These are phyloP conservation scores for Erodium trifolium DNA, from an alignment of 441 rosid species.

Conservation along the genomic window DNA sequence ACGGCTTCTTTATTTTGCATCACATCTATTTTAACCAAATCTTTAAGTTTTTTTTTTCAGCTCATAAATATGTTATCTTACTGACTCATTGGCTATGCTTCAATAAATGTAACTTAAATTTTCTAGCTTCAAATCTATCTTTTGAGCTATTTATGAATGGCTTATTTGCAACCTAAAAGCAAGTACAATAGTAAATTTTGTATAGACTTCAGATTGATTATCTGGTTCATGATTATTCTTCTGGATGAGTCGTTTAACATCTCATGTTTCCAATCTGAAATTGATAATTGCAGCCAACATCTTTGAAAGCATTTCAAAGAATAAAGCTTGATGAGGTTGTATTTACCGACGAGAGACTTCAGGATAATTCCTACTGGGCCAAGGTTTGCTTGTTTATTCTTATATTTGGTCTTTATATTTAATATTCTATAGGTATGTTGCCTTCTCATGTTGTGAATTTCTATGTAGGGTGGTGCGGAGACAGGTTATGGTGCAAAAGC, in stretches of 20 bases:
- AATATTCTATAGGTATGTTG: not conserved
- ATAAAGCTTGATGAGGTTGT: constrained; percentile 65
- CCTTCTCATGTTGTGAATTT: constrained; percentile 1
- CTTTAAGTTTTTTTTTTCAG: not conserved
- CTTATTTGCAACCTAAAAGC: too few relatives aligned
- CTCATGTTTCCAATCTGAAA: not conserved
- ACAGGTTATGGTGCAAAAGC: constrained; percentile 93
- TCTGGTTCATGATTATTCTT: not conserved
- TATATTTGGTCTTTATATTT: not conserved
- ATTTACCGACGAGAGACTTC: constrained; percentile 59
- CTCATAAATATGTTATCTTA: too few relatives aligned
- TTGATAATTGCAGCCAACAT: constrained; percentile 43
- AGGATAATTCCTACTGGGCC: constrained; percentile 90
- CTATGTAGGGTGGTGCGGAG: constrained; percentile 67
- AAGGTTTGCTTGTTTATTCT: constrained; percentile 40
- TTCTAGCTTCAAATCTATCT: too few relatives aligned
- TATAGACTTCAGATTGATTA: not conserved
- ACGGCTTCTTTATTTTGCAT: not conserved
- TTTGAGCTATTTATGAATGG: too few relatives aligned
- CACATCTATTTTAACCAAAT: not conserved
- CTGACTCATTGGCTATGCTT: not conserved
- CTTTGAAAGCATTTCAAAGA: constrained; percentile 61
- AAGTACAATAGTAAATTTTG: too few relatives aligned
- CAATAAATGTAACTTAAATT: too few relatives aligned
- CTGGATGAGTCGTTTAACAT: not conserved